Percentiles rank a stretch among this genome's conserved stretches.
phyloP scores from a whole-genome alignment of 441 rosid species.

The Omphalea diandra region DNA sequence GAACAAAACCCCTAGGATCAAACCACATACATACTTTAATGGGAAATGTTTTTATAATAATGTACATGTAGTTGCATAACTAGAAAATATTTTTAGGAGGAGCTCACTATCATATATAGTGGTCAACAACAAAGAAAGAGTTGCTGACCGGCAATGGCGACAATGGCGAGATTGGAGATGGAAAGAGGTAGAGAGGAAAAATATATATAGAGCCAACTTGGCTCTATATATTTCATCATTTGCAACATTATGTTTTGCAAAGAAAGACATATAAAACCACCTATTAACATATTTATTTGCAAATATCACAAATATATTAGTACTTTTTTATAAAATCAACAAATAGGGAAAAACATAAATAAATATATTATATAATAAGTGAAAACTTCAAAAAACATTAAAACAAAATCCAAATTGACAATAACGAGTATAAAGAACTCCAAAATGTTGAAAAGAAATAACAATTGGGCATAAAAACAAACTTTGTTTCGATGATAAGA shows the following conservation, averaged over 20 bases:
- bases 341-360: neutral
- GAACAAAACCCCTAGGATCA: too few species aligned
- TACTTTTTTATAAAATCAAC: neutral
- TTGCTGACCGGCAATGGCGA: too few species aligned
- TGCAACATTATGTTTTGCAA: neutral
- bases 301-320: constrained; percentile 16
- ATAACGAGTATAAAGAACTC: neutral
- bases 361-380: neutral
- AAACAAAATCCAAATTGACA: neutral
- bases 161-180: too few species aligned
- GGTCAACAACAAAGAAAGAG: too few species aligned
- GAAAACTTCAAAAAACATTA: neutral
- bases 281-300: neutral
- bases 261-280: neutral
- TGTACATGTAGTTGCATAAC: too few species aligned
- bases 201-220: too few species aligned
- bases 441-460: neutral
- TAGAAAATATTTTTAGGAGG: too few species aligned
- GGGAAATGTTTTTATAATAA: too few species aligned
- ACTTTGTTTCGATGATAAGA: neutral
- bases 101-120: too few species aligned
- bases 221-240: neutral
- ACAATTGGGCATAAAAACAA: neutral
- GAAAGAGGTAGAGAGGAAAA: too few species aligned
- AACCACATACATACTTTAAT: too few species aligned